A percentile compares a stretch with the other conserved stretches of the same genome.
Conservation (phyloP, 2,329 filamentous ascomycete species). For the Penicillium janthinellum region DNA sequence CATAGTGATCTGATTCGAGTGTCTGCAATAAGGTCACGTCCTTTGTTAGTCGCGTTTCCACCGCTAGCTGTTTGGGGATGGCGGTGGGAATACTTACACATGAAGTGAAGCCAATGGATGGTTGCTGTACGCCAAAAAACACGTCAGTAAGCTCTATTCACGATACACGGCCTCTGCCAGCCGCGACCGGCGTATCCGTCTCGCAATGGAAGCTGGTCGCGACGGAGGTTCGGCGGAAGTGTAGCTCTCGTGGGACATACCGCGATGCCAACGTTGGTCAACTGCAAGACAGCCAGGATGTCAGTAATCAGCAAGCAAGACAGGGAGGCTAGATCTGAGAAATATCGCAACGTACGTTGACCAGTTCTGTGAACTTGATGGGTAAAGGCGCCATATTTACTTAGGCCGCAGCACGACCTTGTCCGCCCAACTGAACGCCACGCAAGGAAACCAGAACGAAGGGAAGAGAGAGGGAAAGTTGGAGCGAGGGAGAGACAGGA, state of each 20-base stretch:
- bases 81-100: constrained; percentile 62
- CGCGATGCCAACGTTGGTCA: constrained; percentile 56
- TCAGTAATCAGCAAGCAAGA: constrained; percentile 19
- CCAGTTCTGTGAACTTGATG: constrained; percentile 90
- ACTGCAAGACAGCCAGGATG: constrained; percentile 41
- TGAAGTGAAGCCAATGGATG: constrained; percentile 82
- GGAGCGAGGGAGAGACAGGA: constrained; percentile 20
- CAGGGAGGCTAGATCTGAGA: constrained; percentile 4
- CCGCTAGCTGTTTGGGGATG: constrained; percentile 8
- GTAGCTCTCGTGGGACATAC: constrained; percentile 45
- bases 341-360: constrained; percentile 65
- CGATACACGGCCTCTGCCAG: constrained; percentile 1
- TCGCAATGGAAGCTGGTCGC: constrained; percentile 20
- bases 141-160: constrained; percentile 27
- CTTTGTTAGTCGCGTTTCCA: constrained; percentile 20
- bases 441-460: constrained; percentile 34
- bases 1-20: constrained; percentile 94
- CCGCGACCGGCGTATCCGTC: constrained; percentile 24
- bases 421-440: constrained; percentile 46
- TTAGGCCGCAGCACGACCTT: constrained; percentile 46
- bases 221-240: constrained; percentile 14
- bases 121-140: constrained; percentile 51
- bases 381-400: constrained; percentile 67
- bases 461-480: constrained; percentile 17
- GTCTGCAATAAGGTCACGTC: constrained; percentile 61